Percentiles rank a stretch among this genome's conserved stretches.
Evolutionary conservation across 345 rosid species (phyloP).

Genomic region (Populus davidiana): DNA sequence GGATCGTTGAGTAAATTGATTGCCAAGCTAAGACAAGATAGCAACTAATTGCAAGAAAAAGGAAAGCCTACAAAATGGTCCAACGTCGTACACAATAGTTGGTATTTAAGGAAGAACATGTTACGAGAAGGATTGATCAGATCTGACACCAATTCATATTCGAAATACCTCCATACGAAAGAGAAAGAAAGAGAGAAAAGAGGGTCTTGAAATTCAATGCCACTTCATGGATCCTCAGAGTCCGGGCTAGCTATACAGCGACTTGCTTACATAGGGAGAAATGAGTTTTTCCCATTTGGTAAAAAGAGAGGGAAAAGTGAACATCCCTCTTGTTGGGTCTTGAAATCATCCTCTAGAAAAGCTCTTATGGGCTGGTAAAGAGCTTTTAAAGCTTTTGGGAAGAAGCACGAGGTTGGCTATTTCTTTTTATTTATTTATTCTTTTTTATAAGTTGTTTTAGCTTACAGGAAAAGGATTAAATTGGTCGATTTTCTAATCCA

Average conservation of each 20-base stretch:
- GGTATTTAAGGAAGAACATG: constrained; percentile 5
- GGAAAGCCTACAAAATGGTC: neutral
- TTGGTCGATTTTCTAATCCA: neutral
- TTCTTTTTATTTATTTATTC: neutral
- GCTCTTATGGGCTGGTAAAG: too few relatives aligned
- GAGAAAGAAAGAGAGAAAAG: neutral
- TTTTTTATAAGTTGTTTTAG: neutral
- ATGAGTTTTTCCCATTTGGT: constrained; percentile 16
- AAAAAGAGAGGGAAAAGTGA: constrained; percentile 19
- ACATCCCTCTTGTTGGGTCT: constrained; percentile 16
- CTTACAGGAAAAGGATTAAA: neutral
- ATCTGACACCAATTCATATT: constrained; percentile 15
- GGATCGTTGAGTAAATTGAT: neutral
- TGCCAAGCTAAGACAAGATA: neutral
- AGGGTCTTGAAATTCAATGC: constrained; percentile 17
- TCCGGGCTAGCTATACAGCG: neutral
- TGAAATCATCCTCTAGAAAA: neutral
- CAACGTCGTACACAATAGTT: neutral
- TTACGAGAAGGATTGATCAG: constrained; percentile 25
- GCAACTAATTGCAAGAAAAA: neutral
- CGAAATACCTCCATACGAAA: neutral
- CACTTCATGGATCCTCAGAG: constrained; percentile 13
- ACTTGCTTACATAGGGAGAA: constrained; percentile 10
- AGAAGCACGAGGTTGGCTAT: neutral
- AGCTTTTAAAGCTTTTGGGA: neutral